Percentiles rank a stretch among this genome's conserved stretches.
These are phyloP conservation scores for Tolypocladium tropicale DNA, from an alignment of 2,329 filamentous ascomycete species.

Conservation along the genomic window DNA sequence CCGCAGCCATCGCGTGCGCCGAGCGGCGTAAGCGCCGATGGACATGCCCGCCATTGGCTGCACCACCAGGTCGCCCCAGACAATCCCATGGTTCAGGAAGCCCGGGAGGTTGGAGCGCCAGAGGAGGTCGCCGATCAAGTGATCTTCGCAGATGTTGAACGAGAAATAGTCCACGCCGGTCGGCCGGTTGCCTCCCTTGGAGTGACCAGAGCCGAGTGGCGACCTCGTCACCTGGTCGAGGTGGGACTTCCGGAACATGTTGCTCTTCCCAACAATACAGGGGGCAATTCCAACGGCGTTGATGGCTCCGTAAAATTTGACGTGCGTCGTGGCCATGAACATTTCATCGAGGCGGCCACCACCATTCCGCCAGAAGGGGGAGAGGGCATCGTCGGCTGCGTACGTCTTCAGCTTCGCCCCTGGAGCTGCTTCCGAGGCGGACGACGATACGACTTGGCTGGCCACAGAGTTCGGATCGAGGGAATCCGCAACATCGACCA, in stretches of 20 bases:
- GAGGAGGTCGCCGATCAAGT: constrained; percentile 84
- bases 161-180: constrained; percentile 86
- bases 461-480: constrained; percentile 8
- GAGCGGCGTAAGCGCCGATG: constrained; percentile 63
- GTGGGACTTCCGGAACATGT: constrained; percentile 94
- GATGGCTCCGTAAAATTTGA: constrained; percentile 97
- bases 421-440: constrained; percentile 20
- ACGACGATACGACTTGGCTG: constrained; percentile 20
- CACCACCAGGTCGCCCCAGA: constrained; percentile 77
- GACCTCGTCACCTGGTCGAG: constrained; percentile 61
- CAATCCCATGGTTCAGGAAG: constrained; percentile 70
- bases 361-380: constrained; percentile 31
- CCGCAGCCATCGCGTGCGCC: constrained; percentile 80
- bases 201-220: constrained; percentile 30
- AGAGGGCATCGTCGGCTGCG: constrained; percentile 10
- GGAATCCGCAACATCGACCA: constrained; percentile 56
- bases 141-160: constrained; percentile 94
- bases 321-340: constrained; percentile 88
- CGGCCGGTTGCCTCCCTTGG: constrained; percentile 32
- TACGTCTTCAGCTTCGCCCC: constrained; percentile 15
- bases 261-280: constrained; percentile 92
- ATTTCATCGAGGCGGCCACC: constrained; percentile 87
- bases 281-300: constrained; percentile 86
- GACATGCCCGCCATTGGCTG: constrained; percentile 83
- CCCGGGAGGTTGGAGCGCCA: constrained; percentile 61